Evolutionary conservation across 345 rosid genomes (phyloP), one percentile per base, ranked within the genome.

Genomic region (Theobroma cacao): DNA sequence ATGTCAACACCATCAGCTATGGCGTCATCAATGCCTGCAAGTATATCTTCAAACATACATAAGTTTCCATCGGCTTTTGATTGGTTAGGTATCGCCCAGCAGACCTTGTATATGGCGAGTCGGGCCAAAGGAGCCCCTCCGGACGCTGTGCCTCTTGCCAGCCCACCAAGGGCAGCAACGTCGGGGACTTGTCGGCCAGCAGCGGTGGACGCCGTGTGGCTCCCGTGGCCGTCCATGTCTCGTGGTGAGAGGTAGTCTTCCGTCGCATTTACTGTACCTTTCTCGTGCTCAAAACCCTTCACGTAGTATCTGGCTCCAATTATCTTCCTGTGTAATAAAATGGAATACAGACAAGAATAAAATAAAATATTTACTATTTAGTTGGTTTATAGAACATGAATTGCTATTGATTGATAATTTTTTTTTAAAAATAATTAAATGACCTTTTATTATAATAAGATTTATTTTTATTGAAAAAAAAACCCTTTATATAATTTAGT

Each of bases 81-180:
- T 9, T 17, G 28, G 50, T 81, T 75, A 1, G 99, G 98, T 24
- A 74, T 43, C 10, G 94, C 90, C 99, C 99, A 95, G 69, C 99
- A 95, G 0, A 84, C 97, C 80, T 95, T 93, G 86, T 93, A 95
- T 20, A 93, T 73, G 5, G 99, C 92, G 3, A 93, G 81, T 75
- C 89, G 98, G 77, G 92, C 94, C 5, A 85, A 74, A 0, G 97
- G 97, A 1, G 98, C 97, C 1, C 99, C 99, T 0, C 97, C 99
- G 0, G 89, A 82, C 30, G 94, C 93, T 0, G 92, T 83, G 58
- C 99, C 99, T 41, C 45, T 22, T 7, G 91, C 99, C 0, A 88
- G 88, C 28, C 97, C 93, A 0, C 98, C 98, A 0, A 87, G 81
- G 69, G 92, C 89, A 0, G 91, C 81, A 0, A 85, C 87, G 4